Evolutionary conservation across 208 protist species (phyloP).

Genomic region (Leishmania braziliensis): DNA sequence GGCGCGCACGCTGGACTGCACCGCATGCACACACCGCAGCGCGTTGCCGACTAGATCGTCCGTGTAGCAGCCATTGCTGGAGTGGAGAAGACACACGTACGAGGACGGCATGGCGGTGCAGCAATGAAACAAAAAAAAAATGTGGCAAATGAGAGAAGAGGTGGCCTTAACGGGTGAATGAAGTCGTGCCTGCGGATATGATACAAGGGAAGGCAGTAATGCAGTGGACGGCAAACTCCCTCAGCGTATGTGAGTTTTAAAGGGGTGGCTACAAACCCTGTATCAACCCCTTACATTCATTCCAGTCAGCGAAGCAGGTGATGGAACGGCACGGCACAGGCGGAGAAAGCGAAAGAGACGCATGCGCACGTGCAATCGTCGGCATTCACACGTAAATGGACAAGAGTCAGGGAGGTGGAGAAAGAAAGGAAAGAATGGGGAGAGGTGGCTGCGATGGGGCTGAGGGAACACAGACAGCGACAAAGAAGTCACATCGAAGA

Average conservation of each 20-base stretch:
- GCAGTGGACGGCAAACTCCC: neutral
- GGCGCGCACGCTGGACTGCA: slow-evolving; percentile 43
- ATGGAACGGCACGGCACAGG: neutral
- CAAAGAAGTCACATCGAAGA: neutral
- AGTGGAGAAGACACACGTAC: slow-evolving; percentile 73
- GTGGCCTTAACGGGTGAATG: neutral
- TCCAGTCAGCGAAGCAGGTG: neutral
- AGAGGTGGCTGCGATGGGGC: neutral
- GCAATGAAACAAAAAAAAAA: neutral
- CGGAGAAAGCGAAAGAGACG: neutral
- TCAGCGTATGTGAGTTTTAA: neutral
- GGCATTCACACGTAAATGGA: neutral
- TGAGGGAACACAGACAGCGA: neutral
- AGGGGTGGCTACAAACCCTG: neutral
- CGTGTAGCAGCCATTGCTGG: slow-evolving; percentile 42
- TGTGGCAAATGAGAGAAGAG: neutral
- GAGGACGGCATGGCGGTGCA: slow-evolving; percentile 18
- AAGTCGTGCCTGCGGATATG: neutral
- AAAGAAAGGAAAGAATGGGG: neutral
- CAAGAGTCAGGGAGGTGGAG: neutral
- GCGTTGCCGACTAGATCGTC: slow-evolving; percentile 53
- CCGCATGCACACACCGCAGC: slow-evolving; percentile 42
- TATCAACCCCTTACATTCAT: neutral
- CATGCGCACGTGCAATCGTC: neutral
- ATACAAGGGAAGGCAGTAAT: neutral